Evolutionary conservation across 164 flowering plant species (phyloP).

Genomic region (Kalanchoe fedtschenkoi): DNA sequence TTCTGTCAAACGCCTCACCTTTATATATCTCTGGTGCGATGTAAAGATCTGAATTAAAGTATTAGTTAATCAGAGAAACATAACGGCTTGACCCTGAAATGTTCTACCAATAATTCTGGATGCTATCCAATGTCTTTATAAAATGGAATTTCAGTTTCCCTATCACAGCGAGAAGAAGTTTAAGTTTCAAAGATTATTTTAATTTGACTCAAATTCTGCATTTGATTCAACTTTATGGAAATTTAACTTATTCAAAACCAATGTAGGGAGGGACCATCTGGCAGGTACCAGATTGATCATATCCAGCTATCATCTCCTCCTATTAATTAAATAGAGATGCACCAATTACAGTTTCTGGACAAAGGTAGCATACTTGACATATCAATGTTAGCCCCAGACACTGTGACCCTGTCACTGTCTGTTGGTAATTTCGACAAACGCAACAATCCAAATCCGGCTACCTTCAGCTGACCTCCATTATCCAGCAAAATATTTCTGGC

Average conservation of each 20-base stretch:
- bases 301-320: background rate
- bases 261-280: background rate
- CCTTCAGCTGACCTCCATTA: slow-evolving; percentile 79
- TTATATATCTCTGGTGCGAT: slow-evolving; percentile 76
- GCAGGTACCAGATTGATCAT: background rate
- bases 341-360: background rate
- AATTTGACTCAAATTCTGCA: background rate
- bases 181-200: background rate
- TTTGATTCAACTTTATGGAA: background rate
- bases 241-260: background rate
- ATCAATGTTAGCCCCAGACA: slow-evolving; percentile 29
- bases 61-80: slow-evolving; percentile 8
- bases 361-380: slow-evolving; percentile 51
- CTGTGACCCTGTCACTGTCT: slow-evolving; percentile 51
- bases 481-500: slow-evolving; percentile 99
- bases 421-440: slow-evolving; percentile 57
- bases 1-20: slow-evolving; percentile 72
- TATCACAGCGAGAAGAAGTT: background rate
- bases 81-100: background rate
- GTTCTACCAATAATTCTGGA: no score
- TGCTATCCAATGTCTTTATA: background rate
- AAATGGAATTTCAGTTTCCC: background rate
- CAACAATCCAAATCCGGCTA: slow-evolving; percentile 81
- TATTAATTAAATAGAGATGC: background rate
- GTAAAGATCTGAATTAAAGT: slow-evolving; percentile 35